These are phyloP conservation scores for Hura crepitans DNA, from an alignment of 441 rosid species.

Conservation along the genomic window DNA sequence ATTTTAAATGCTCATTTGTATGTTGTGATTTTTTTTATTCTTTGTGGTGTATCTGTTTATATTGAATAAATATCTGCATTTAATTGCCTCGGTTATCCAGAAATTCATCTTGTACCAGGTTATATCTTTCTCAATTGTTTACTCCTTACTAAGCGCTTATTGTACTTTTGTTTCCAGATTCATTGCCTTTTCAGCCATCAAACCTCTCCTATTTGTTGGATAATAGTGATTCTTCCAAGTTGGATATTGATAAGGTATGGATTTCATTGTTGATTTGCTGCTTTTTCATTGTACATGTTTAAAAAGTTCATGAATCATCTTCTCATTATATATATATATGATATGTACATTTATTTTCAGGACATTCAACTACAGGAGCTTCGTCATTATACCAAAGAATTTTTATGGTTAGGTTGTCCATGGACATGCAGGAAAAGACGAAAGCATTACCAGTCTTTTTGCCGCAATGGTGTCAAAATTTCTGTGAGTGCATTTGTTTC, in stretches of 20 bases:
- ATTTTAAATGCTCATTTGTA: no score
- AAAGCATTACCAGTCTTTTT: constrained; percentile 57
- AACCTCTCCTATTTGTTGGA: constrained; percentile 9
- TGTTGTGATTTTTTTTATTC: neutral
- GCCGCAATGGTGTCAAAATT: constrained; percentile 52
- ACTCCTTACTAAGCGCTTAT: neutral
- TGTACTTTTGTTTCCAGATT: constrained; percentile 16
- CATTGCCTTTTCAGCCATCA: neutral
- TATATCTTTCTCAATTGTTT: neutral
- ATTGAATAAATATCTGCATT: neutral
- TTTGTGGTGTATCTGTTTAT: neutral
- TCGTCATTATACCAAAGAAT: constrained; percentile 26
- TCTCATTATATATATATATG: neutral
- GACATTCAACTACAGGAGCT: constrained; percentile 29
- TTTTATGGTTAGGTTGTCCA: constrained; percentile 60
- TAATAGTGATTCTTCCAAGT: constrained; percentile 25
- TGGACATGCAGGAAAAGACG: constrained; percentile 59
- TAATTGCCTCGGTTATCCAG: neutral
- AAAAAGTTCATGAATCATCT: neutral
- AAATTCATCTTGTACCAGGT: neutral
- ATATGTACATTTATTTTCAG: constrained; percentile 16
- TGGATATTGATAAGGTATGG: constrained; percentile 40
- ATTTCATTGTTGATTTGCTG: neutral
- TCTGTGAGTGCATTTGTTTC: constrained; percentile 46
- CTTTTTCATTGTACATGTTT: neutral